phyloP scores from a whole-genome alignment of 1,284 basidiomycete species.

The Cystobasidiaceae sp. region DNA sequence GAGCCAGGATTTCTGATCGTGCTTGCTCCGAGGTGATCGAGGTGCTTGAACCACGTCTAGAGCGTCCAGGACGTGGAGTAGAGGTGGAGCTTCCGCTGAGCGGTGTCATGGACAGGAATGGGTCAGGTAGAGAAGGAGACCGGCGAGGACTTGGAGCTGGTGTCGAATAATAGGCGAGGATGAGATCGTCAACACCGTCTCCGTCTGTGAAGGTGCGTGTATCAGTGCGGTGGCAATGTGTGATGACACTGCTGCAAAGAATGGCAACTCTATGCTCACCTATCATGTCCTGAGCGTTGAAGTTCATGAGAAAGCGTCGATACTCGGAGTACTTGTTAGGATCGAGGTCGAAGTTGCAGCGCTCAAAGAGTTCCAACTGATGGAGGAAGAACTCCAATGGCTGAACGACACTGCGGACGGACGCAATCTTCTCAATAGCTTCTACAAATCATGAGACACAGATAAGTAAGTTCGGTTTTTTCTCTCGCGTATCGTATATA shows the following conservation, averaged over 20 bases:
- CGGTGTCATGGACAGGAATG: conserved; percentile 36
- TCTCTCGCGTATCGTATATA: too few species aligned
- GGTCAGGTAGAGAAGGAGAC: conserved; percentile 22
- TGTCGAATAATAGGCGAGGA: conserved; percentile 47
- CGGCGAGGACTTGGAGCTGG: conserved; percentile 37
- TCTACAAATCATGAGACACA: conserved; percentile 21
- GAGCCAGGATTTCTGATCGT: conserved; percentile 11
- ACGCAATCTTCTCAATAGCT: conserved; percentile 44
- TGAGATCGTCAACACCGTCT: conserved; percentile 43
- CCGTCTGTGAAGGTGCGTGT: conserved; percentile 34
- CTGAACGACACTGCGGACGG: conserved; percentile 41
- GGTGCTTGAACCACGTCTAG: conserved; percentile 26
- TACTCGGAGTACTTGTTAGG: conserved; percentile 45
- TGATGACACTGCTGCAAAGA: conserved; percentile 30
- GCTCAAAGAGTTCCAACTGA: conserved; percentile 47
- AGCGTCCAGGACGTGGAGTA: neutral
- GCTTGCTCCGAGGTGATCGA: conserved; percentile 18
- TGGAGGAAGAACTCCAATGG: conserved; percentile 46
- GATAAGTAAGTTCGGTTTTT: neutral
- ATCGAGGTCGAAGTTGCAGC: conserved; percentile 45
- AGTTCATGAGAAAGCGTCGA: conserved; percentile 47
- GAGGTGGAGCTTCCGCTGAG: conserved; percentile 15
- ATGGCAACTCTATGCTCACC: conserved; percentile 21
- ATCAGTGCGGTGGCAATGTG: neutral
- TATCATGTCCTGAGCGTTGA: conserved; percentile 42